Conservation (phyloP, 345 rosid genomes). For the Crucihimalaya himalaica region DNA sequence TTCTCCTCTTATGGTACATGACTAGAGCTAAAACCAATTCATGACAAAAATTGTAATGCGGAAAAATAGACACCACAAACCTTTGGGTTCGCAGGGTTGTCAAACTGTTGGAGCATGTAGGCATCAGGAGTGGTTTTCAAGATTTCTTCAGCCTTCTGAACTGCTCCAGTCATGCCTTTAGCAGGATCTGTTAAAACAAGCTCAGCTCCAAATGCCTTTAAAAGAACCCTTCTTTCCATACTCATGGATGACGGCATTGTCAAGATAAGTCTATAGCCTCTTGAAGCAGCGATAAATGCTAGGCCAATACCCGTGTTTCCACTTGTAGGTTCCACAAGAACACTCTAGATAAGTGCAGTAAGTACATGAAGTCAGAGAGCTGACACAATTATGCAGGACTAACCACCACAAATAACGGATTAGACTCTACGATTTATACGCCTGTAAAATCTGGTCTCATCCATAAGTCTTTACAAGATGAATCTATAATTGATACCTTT, state of each 20-base stretch:
- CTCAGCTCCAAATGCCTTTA: constrained; percentile 91
- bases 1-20: neutral
- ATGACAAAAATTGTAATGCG: neutral
- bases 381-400: neutral
- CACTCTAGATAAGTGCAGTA: constrained; percentile 46
- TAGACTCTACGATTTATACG: neutral
- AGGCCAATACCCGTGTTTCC: constrained; percentile 96
- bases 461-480: neutral
- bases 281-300: constrained; percentile 82
- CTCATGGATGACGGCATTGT: constrained; percentile 87
- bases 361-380: constrained; percentile 14
- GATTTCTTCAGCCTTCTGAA: constrained; percentile 80
- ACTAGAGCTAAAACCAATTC: constrained; percentile 16
- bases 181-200: constrained; percentile 78
- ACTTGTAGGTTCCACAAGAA: constrained; percentile 87
- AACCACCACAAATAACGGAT: neutral
- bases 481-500: constrained; percentile 52
- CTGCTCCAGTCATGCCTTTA: constrained; percentile 75
- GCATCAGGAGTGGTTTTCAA: constrained; percentile 60
- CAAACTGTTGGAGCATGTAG: constrained; percentile 83
- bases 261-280: constrained; percentile 69
- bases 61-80: constrained; percentile 39
- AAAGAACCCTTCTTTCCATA: constrained; percentile 82
- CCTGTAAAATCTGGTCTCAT: neutral
- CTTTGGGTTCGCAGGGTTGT: constrained; percentile 88